Base-by-base conservation (phyloP, 495 filamentous ascomycete species). In the Pyrenopolyporus hunteri region DNA sequence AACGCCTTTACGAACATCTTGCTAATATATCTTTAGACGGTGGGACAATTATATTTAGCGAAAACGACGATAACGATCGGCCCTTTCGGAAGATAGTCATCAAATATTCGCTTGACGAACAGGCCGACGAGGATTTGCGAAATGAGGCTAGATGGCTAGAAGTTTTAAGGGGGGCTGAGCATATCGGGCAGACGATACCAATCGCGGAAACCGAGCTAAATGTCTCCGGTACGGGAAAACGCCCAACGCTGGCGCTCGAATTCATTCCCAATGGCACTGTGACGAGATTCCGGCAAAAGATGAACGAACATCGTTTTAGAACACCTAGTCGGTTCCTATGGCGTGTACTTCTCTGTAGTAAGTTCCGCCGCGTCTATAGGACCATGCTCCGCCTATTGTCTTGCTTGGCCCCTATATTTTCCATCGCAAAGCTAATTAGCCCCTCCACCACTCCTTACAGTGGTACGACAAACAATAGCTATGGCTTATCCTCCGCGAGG, bases 331-430 rank as follows among this genome's bases (percentile, higher is more conserved):
- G 61, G 19, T 8, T 68, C 1, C 26, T 68, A 13, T 68, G 66
- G 66, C 47, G 57, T 23, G 25, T 62, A 8, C 54, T 58, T 29
- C 51, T 57, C 36, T 68, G 65, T 19, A 14, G 65, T 68, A 31
- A 61, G 65, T 50, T 1, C 23, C 9, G 26, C 13, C 11, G 22
- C 13, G 6, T 44, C 11, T 14, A 9, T 3, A 6, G 10, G 26
- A 0, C 0, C 42, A n/a, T n/a, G n/a, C n/a, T n/a, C n/a, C n/a
- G n/a, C n/a, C n/a, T n/a, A n/a, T n/a, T n/a, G n/a, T n/a, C n/a
- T n/a, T n/a, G n/a, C 19, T 8, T 13, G 13, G 2, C 6, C 13
- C 26, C 4, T 28, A 39, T 19, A n/a, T 37, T 7, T 39, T 19
- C 16, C 26, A 19, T 2, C 6, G 43, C 11, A 3, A 20, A 44